Base-by-base conservation (phyloP, 2,329 filamentous ascomycete species). In the Arthrobotrys entomopaga region DNA sequence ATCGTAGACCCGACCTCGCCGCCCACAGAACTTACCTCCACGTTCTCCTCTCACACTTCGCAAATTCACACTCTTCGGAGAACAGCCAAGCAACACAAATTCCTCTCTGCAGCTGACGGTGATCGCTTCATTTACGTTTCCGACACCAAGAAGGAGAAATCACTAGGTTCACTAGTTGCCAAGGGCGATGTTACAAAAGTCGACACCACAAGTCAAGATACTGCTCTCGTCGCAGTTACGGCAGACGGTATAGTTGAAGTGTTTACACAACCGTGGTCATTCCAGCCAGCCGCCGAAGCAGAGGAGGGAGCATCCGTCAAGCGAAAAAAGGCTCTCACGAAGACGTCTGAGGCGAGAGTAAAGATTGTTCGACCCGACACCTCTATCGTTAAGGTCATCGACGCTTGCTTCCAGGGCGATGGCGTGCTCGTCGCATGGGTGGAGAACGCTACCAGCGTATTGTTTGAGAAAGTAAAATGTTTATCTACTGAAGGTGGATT, bases 71-170 rank as follows among this genome's bases (percentile, higher is more conserved):
- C 81, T 2, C 78, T 86, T 78, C 82, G n/a, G 83, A 83, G 3
- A 78, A 81, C 42, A 58, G 77, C 48, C 79, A 80, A 43, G 78
- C 77, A 53, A 11, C 78, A 81, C 26, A 76, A 79, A 52, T 85
- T 86, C 78, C 82, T 86, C 48, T 79, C 79, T 19, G 83, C 83
- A 10, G 83, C 84, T 26, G 84, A 85, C 77, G 80, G 81, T 13
- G 84, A 84, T 74, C 83, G 84, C 54, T 85, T 83, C 76, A 82
- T 86, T 75, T 85, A 84, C 72, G 80, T 86, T 40, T 85, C 85
- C 64, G 82, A 84, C 73, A 79, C 82, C 15, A 72, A 81, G 48
- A 81, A 79, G 58, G 80, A 82, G 43, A 83, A 82, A 71, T 81
- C 84, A 16, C 80, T 83, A 2, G 81, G 83, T 60, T 84, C 84